Conservation (phyloP, 2,329 filamentous ascomycete genomes). For the Cytospora mali region DNA sequence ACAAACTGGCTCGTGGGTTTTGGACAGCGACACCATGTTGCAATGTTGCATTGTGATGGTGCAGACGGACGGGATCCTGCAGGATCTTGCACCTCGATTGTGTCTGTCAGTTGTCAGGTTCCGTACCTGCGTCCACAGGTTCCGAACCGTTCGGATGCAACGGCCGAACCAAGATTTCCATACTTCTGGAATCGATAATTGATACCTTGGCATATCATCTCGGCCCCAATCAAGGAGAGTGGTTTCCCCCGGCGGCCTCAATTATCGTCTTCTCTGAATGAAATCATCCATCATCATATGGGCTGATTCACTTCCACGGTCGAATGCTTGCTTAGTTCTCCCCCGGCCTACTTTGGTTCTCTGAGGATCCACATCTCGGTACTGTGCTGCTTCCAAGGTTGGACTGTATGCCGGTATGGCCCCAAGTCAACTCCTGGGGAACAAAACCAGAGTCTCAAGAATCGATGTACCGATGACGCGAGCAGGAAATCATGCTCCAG, state of each 20-base stretch:
- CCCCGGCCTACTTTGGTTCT: neutral
- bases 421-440: neutral
- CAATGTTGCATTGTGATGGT: neutral
- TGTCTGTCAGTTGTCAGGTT: slow-evolving; percentile 24
- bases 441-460: neutral
- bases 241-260: neutral
- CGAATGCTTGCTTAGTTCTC: neutral
- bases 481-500: neutral
- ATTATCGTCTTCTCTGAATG: neutral
- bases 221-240: neutral
- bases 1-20: neutral
- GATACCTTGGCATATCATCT: neutral
- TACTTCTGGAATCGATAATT: neutral
- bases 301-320: neutral
- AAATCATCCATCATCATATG: slow-evolving; percentile 1
- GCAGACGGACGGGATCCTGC: slow-evolving; percentile 20
- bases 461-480: neutral
- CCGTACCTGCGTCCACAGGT: slow-evolving; percentile 14
- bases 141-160: slow-evolving; percentile 13
- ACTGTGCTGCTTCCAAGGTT: no score
- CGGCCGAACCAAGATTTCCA: slow-evolving; percentile 5
- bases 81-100: slow-evolving; percentile 26
- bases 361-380: slow-evolving; percentile 20
- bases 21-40: slow-evolving; percentile 1
- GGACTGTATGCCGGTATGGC: neutral